Conservation (phyloP, 768 basidiomycete genomes). For the Termitomyces eurrhizus region DNA sequence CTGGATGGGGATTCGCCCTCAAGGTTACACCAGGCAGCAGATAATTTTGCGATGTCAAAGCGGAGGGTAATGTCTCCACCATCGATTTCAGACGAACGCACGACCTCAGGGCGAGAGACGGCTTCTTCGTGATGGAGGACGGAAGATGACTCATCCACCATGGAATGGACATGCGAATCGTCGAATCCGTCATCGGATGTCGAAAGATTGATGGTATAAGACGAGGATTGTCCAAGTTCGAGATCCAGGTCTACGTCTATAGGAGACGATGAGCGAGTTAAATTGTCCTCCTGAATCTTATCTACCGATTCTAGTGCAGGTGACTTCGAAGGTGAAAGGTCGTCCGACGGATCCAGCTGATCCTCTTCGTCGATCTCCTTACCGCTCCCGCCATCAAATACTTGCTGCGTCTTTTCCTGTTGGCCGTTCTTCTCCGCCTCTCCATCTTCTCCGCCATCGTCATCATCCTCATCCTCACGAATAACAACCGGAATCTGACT, state of each 20-base stretch:
- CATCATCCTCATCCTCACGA: slow-evolving; percentile 19
- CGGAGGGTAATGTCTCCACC: slow-evolving; percentile 24
- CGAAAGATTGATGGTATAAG: slow-evolving; percentile 17
- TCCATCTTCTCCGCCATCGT: slow-evolving; percentile 20
- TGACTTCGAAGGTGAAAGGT: background rate
- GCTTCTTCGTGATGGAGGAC: slow-evolving; percentile 14
- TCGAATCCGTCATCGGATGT: slow-evolving; percentile 18
- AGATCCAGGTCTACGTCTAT: slow-evolving; percentile 17
- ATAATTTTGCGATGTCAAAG: slow-evolving; percentile 31
- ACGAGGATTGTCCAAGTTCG: slow-evolving; percentile 1
- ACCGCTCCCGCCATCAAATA: background rate
- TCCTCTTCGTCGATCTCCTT: background rate
- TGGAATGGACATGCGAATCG: slow-evolving; percentile 14
- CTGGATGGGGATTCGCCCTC: slow-evolving; percentile 1
- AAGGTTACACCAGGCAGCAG: slow-evolving; percentile 18
- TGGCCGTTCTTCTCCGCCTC: slow-evolving; percentile 16
- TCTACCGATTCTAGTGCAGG: background rate
- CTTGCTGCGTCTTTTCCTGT: background rate
- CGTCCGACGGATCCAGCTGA: background rate
- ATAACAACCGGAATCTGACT: slow-evolving; percentile 26
- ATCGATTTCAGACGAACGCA: slow-evolving; percentile 25
- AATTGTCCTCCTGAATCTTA: too few species aligned
- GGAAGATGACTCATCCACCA: slow-evolving; percentile 15
- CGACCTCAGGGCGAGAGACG: slow-evolving; percentile 36
- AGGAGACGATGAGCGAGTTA: slow-evolving; percentile 15